Conservation (phyloP, 1,139 yeast species). For the Candida tropicalis region DNA sequence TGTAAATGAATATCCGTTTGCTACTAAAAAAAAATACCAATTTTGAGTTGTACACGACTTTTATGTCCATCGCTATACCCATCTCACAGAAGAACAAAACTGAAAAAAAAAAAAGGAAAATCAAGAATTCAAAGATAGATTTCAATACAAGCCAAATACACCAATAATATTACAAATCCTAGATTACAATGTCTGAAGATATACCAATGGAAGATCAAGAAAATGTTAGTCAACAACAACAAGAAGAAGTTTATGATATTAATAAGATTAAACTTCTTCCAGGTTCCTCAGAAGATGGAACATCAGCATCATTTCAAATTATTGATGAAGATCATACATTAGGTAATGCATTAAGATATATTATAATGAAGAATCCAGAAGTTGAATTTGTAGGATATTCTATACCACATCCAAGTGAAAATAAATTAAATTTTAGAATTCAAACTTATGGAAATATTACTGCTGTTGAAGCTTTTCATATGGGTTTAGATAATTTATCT, state of each 20-base stretch:
- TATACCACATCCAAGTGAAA: conserved; percentile 98
- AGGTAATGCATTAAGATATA: conserved; percentile 90
- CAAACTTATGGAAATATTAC: conserved; percentile 91
- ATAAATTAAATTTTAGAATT: conserved; percentile 83
- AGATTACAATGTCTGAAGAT: conserved; percentile 12
- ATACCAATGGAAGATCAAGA: conserved; percentile 10
- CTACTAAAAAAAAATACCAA: too few relatives aligned
- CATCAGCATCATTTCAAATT: conserved; percentile 93
- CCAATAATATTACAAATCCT: background rate
- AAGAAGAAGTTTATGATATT: conserved; percentile 46
- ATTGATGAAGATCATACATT: conserved; percentile 92
- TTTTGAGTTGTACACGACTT: background rate
- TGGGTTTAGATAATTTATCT: conserved; percentile 84
- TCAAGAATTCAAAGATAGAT: background rate
- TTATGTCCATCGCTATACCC: background rate
- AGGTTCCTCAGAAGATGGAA: conserved; percentile 93
- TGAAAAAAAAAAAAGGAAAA: conserved; percentile 1
- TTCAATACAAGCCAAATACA: background rate
- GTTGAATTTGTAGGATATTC: conserved; percentile 98
- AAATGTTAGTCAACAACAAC: conserved; percentile 11
- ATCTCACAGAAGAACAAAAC: background rate
- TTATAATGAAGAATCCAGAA: conserved; percentile 96
- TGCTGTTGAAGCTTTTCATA: conserved; percentile 90
- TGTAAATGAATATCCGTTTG: too few relatives aligned
- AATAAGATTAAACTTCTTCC: conserved; percentile 68